These are phyloP conservation scores for Trichocladium antarcticum DNA, from an alignment of 495 filamentous ascomycete genomes.

Conservation along the genomic window DNA sequence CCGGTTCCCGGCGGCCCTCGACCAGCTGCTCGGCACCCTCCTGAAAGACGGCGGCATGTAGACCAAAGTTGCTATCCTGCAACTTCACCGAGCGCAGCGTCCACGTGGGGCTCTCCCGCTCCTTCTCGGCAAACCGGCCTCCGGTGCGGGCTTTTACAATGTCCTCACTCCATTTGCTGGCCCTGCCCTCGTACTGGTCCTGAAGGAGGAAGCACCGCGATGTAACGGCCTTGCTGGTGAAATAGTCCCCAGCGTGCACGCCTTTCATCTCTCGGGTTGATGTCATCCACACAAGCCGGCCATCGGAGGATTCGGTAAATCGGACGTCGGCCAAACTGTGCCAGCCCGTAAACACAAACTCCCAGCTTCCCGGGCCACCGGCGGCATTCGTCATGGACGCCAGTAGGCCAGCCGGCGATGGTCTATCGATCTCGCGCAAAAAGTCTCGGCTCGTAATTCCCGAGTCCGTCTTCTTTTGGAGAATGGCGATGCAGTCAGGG, in stretches of 20 bases:
- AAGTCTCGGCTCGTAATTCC: conserved; percentile 64
- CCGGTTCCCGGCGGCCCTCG: conserved; percentile 47
- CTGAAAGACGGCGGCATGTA: conserved; percentile 70
- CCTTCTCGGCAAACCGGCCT: conserved; percentile 63
- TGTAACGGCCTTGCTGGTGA: conserved; percentile 39
- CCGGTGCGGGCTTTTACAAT: conserved; percentile 77
- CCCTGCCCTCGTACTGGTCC: conserved; percentile 70
- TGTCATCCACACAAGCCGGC: conserved; percentile 60
- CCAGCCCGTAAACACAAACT: conserved; percentile 64
- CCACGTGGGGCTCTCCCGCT: conserved; percentile 73
- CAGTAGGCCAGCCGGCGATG: conserved; percentile 46
- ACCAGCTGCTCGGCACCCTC: conserved; percentile 44
- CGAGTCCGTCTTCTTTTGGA: conserved; percentile 52
- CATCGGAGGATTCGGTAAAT: conserved; percentile 67
- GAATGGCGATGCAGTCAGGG: conserved; percentile 64
- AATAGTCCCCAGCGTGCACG: conserved; percentile 34
- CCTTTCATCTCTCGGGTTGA: conserved; percentile 48
- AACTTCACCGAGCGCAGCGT: conserved; percentile 55
- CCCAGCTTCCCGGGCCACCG: conserved; percentile 40
- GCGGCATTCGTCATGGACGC: conserved; percentile 46
- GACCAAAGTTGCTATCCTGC: conserved; percentile 47
- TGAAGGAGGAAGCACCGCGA: conserved; percentile 54
- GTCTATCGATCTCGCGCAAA: conserved; percentile 71
- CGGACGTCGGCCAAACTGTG: conserved; percentile 57
- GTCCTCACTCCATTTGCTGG: conserved; percentile 70